A percentile compares a stretch with the other conserved stretches of the same genome.
Conservation (phyloP, 2,329 filamentous ascomycete genomes). For the Magnaporthiopsis poae region DNA sequence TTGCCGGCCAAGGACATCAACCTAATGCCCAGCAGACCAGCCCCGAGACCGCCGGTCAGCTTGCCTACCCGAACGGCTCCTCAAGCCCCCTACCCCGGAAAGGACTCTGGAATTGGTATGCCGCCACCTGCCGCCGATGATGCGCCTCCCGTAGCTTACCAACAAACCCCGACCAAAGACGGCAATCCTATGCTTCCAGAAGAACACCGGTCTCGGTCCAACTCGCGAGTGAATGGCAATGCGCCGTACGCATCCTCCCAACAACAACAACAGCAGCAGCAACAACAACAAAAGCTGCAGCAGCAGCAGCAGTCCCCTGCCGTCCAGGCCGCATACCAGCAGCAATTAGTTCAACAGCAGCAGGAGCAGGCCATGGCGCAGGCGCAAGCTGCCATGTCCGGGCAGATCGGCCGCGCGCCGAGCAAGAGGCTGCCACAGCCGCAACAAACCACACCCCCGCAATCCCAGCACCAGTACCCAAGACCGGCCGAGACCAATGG, state of each 20-base stretch:
- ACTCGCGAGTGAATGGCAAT: constrained; percentile 50
- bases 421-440: constrained; percentile 56
- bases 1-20: constrained; percentile 44
- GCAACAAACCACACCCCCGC: constrained; percentile 39
- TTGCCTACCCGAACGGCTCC: constrained; percentile 48
- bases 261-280: constrained; percentile 16
- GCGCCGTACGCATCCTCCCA: constrained; percentile 38
- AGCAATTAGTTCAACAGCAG: constrained; percentile 64
- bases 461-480: constrained; percentile 40
- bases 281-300: constrained; percentile 13
- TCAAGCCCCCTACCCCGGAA: constrained; percentile 45
- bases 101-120: constrained; percentile 56
- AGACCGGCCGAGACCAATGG: constrained; percentile 28
- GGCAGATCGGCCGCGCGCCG: constrained; percentile 60
- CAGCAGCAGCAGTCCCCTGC: constrained; percentile 24
- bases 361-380: constrained; percentile 76
- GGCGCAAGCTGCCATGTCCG: constrained; percentile 66
- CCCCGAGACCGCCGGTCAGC: constrained; percentile 72
- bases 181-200: constrained; percentile 52
- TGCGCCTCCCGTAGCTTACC: constrained; percentile 29
- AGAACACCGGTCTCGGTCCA: constrained; percentile 59
- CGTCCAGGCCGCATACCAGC: constrained; percentile 41
- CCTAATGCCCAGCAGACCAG: constrained; percentile 71
- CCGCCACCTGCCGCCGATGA: constrained; percentile 49
- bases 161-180: constrained; percentile 37